Conservation (phyloP, 768 basidiomycete species). For the Saitozyma podzolica region DNA sequence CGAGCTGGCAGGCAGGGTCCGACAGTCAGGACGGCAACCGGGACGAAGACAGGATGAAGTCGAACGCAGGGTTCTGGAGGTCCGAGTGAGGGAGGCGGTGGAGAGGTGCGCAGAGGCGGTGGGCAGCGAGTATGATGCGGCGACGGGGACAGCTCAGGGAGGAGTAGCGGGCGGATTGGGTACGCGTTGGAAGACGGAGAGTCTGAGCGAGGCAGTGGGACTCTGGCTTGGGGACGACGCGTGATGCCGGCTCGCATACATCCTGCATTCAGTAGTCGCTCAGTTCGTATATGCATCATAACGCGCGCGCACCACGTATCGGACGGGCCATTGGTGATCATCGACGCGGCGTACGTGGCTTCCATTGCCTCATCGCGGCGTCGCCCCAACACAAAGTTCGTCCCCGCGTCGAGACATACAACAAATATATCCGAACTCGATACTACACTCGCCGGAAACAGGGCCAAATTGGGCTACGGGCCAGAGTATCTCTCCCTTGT, state of each 20-base stretch:
- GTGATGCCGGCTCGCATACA: not conserved
- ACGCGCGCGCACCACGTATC: no score
- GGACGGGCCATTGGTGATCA: no score
- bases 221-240: slow-evolving; percentile 13
- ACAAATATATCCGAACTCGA: no score
- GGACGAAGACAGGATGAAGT: not conserved
- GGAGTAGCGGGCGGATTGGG: not conserved
- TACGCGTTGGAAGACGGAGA: slow-evolving; percentile 12
- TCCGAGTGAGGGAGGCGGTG: slow-evolving; percentile 23
- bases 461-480: no score
- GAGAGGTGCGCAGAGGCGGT: slow-evolving; percentile 11
- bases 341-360: no score
- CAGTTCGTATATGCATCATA: no score
- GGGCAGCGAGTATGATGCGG: slow-evolving; percentile 15
- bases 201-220: slow-evolving; percentile 15
- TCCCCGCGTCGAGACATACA: no score
- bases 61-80: slow-evolving; percentile 6
- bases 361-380: no score
- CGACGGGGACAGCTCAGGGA: not conserved
- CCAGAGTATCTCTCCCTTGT: no score
- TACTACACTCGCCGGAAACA: no score
- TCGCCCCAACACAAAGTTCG: no score
- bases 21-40: not conserved
- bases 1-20: slow-evolving; percentile 6
- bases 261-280: no score